Evolutionary conservation across 2,329 filamentous ascomycete species (phyloP).

Genomic region (Dichotomopilus funicola): DNA sequence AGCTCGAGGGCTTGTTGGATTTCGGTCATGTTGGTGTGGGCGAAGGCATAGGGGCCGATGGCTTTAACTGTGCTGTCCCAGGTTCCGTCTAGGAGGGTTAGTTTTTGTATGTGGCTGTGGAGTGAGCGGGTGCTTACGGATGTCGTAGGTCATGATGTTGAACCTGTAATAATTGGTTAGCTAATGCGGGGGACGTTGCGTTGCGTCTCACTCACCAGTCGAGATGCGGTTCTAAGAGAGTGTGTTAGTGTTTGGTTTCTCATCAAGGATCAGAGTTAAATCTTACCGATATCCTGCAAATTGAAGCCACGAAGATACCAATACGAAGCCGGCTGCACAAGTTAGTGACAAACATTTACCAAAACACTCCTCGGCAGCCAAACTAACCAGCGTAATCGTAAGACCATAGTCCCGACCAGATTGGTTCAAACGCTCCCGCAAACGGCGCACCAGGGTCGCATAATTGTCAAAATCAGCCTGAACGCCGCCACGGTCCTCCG

Average conservation of each 20-base stretch:
- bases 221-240: too few species aligned
- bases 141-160: constrained; percentile 3
- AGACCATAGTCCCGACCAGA: neutral
- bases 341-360: too few species aligned
- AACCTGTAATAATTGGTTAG: too few species aligned
- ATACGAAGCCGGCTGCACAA: constrained; percentile 1
- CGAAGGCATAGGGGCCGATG: constrained; percentile 2
- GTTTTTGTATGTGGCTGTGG: too few species aligned
- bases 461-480: neutral
- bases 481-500: neutral
- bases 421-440: constrained; percentile 1
- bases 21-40: constrained; percentile 3
- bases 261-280: too few species aligned
- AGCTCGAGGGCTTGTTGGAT: neutral
- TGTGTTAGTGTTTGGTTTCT: too few species aligned
- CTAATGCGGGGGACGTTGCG: too few species aligned
- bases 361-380: too few species aligned
- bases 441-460: neutral
- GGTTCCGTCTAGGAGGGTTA: neutral
- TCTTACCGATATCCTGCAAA: neutral
- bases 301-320: constrained; percentile 2
- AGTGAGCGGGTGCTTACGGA: too few species aligned
- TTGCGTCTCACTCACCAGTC: too few species aligned
- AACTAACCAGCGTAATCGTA: neutral
- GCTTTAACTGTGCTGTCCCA: constrained; percentile 2